Base-by-base conservation (phyloP, 768 basidiomycete species). In the Pleurotus ostreatus region DNA sequence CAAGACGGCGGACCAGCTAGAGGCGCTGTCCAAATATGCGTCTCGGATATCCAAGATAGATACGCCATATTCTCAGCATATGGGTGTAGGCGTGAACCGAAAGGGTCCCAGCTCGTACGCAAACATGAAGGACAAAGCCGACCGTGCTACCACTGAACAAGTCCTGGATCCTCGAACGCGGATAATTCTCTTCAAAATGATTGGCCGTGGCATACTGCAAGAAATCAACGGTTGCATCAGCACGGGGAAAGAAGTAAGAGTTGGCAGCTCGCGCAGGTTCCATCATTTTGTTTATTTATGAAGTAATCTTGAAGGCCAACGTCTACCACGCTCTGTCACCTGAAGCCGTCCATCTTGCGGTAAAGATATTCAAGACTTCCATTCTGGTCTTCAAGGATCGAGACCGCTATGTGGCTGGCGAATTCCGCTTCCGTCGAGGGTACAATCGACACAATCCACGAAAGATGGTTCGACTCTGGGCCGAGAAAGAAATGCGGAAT, bases 381-480 rank as follows among this genome's bases (percentile, higher is more conserved):
- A 98, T 99, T 60, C 84, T 99, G 7, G 79, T 94, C 7, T 99
- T 99, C 79, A 96, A 98, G 70, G 93, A 98, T 61, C 85, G 97
- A n/a, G 92, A 95, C 64, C 88, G 89, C 57, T 99, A 99, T 69
- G 94, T 98, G 40, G 86, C 89, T 0, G 97, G 97, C 49, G 96
- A 98, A 69, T 86, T 89, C 68, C 86, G 97, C n/a, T 98, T 98
- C 75, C 80, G 92, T 47, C 82, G 87, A 55, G 95, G 95, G 22
- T 93, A 93, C 70, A 86, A 83, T 66, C 86, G 88, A 56, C 85
- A 81, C 59, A 99, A 98, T 67, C 96, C 97, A 13, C 84, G 97
- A 23, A 99, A 99, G 74, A 98, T 99, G 96, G 95, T 99, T 16
- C 82, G 94, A 13, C 71, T 98, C 2, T 99, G 97, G 97, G 97